Percentiles rank a stretch among this genome's conserved stretches.
These are phyloP conservation scores for Xylaria arbuscula DNA, from an alignment of 2,329 filamentous ascomycete species.

Conservation along the genomic window DNA sequence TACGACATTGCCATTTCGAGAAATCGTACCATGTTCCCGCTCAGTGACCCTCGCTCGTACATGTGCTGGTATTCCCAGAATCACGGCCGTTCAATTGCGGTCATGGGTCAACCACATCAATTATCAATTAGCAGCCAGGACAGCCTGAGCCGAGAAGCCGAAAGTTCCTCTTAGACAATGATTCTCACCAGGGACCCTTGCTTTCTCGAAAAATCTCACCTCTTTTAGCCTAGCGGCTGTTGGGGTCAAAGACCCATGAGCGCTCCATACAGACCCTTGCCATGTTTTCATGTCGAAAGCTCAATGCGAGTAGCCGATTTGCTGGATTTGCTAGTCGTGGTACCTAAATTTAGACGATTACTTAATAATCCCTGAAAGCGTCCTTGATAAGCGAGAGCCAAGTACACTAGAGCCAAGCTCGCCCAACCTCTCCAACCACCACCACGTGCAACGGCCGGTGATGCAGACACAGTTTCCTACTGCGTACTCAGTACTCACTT, in stretches of 20 bases:
- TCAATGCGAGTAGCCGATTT: slow-evolving; percentile 37
- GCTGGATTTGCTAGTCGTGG: slow-evolving; percentile 23
- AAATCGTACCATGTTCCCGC: slow-evolving; percentile 21
- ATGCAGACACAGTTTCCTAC: slow-evolving; percentile 5
- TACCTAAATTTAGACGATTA: slow-evolving; percentile 38
- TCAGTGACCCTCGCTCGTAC: background rate
- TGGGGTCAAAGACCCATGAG: slow-evolving; percentile 10
- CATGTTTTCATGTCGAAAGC: slow-evolving; percentile 9
- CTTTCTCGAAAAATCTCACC: slow-evolving; percentile 41
- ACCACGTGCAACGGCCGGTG: slow-evolving; percentile 29
- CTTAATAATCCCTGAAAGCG: slow-evolving; percentile 23
- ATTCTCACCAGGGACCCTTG: slow-evolving; percentile 34
- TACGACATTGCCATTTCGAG: slow-evolving; percentile 19
- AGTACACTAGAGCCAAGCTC: slow-evolving; percentile 16
- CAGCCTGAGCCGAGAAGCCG: slow-evolving; percentile 33
- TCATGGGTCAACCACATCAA: slow-evolving; percentile 9
- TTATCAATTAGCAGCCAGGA: background rate
- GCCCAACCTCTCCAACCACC: slow-evolving; percentile 29
- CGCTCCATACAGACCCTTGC: slow-evolving; percentile 15
- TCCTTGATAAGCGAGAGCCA: slow-evolving; percentile 29
- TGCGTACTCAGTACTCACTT: background rate
- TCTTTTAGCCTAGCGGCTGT: slow-evolving; percentile 28
- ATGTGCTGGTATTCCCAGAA: background rate
- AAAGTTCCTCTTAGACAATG: slow-evolving; percentile 19
- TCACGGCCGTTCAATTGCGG: slow-evolving; percentile 1